Evolutionary conservation across 768 basidiomycete genomes (phyloP).

Genomic region (Suillus alpinus): DNA sequence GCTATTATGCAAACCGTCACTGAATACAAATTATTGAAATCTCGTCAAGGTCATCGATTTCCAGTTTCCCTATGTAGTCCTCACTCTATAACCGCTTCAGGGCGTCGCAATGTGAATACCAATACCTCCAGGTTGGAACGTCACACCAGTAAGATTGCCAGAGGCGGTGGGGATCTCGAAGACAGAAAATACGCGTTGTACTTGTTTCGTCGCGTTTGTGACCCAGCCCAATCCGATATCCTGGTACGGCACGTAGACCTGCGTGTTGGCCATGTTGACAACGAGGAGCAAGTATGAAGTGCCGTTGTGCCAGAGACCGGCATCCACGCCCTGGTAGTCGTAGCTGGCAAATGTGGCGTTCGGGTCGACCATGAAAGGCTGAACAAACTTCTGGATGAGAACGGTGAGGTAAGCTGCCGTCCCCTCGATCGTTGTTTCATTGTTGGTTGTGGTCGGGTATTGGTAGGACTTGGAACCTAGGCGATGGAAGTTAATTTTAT

Average conservation of each 20-base stretch:
- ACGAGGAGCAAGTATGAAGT: constrained; percentile 21
- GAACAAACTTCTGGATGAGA: constrained; percentile 10
- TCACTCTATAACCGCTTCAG: not conserved
- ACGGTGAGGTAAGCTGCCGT: constrained; percentile 7
- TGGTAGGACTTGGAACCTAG: constrained; percentile 28
- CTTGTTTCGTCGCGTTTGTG: constrained; percentile 16
- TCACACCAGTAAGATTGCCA: constrained; percentile 18
- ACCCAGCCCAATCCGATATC: constrained; percentile 15
- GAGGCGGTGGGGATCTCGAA: not conserved
- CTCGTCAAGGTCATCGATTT: not conserved
- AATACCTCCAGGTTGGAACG: constrained; percentile 13
- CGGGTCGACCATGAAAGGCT: constrained; percentile 22
- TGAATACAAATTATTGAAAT: not conserved
- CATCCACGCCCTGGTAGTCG: constrained; percentile 19
- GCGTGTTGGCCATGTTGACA: constrained; percentile 4
- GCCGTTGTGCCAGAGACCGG: constrained; percentile 20
- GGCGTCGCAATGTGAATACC: constrained; percentile 23
- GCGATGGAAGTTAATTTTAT: not conserved
- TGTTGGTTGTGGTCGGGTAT: constrained; percentile 22
- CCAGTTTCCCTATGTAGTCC: not conserved
- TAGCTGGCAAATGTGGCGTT: constrained; percentile 8
- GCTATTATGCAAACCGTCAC: not conserved
- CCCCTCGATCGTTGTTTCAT: constrained; percentile 20
- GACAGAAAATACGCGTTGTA: constrained; percentile 17
- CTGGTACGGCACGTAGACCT: constrained; percentile 14